Base-by-base conservation (phyloP, 1,284 basidiomycete species). In the Ceratobasidium sp. region DNA sequence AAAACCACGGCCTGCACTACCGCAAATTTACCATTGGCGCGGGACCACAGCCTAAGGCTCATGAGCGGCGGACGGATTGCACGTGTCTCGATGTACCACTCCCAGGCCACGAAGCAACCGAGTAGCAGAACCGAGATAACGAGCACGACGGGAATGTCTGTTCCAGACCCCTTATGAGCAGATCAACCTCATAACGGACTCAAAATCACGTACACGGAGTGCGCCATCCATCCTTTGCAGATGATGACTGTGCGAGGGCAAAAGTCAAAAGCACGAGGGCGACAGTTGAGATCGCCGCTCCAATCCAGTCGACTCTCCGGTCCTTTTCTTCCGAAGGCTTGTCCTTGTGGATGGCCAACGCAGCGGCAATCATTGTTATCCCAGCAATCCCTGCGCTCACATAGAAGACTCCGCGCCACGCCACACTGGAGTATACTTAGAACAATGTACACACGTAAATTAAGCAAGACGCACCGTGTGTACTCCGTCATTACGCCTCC, bases 251-350 rank as follows among this genome's bases (percentile, higher is more conserved):
- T 55, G 90, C 89, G 0, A 97, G 85, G 0, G 90, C 88, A 78
- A 96, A 96, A 13, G 92, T 86, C 75, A 97, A 84, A 1, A 96
- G 83, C 0, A 93, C 89, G 14, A 96, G 83, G 0, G 92, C 94
- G 0, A 84, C 79, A 0, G 93, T 95, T 55, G 94, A 85, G 38
- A 96, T 81, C 21, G 87, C 82, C 0, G 91, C 91, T 4, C 95
- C 95, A 23, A 93, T 78, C 92, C 93, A 96, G 78, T 98, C 95
- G 0, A 97, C 84, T 0, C 91, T 84, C 28, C 82, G 82, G 76
- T 93, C 90, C 11, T 46, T 54, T 3, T 75, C 74, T 71, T 84
- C 89, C 0, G 80, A 61, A 14, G 70, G 67, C 35, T 44, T 23
- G 38, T 76, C 75, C 43, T 46, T 73, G 47, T 91, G 88, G 44